Conservation (phyloP, 1,139 yeast species). For the Pichia kudriavzevii region DNA sequence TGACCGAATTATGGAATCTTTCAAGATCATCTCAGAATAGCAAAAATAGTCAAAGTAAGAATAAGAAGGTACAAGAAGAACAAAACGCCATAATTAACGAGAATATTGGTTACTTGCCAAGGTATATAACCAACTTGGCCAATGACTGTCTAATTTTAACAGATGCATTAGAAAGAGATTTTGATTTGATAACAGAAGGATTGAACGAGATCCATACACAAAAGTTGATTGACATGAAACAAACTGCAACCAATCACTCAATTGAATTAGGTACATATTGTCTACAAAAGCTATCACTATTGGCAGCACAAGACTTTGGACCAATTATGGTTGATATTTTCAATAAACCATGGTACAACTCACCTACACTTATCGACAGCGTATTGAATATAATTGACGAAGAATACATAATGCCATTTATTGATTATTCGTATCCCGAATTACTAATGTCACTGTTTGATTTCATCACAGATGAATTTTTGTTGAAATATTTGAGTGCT, state of each 20-base stretch:
- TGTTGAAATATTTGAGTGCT: constrained; percentile 41
- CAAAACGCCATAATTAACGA: constrained; percentile 6
- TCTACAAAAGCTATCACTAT: constrained; percentile 20
- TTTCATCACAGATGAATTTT: constrained; percentile 38
- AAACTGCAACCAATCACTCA: constrained; percentile 16
- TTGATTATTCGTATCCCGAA: constrained; percentile 21
- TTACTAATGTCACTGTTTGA: constrained; percentile 25
- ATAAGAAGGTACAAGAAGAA: constrained; percentile 1
- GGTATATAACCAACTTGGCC: constrained; percentile 25
- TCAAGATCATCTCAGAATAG: constrained; percentile 3
- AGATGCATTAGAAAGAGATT: constrained; percentile 24
- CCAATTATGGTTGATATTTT: constrained; percentile 20
- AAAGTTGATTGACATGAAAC: constrained; percentile 15
- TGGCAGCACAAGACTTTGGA: constrained; percentile 41
- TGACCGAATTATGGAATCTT: constrained; percentile 8
- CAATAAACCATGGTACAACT: constrained; percentile 25
- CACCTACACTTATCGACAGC: constrained; percentile 38
- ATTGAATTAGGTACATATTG: constrained; percentile 24
- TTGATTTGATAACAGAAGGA: constrained; percentile 17
- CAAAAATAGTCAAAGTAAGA: not conserved
- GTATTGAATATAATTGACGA: constrained; percentile 40
- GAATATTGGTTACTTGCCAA: constrained; percentile 25
- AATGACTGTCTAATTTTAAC: constrained; percentile 25
- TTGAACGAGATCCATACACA: constrained; percentile 20
- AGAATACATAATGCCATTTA: constrained; percentile 20